Evolutionary conservation across 495 filamentous ascomycete species (phyloP).

Genomic region (Penicillium coprophilum): DNA sequence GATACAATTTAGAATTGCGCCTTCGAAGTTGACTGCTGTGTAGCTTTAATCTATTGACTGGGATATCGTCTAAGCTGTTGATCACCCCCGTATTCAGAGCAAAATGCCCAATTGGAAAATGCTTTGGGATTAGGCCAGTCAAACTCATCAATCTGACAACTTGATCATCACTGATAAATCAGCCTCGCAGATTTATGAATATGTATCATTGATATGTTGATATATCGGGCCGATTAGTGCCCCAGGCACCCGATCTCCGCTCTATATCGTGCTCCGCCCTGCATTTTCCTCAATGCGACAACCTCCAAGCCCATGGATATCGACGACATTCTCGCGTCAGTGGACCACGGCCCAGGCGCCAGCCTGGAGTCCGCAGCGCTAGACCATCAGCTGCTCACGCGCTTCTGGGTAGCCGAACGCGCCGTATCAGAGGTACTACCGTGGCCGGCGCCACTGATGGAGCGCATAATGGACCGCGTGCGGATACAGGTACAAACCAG

Average conservation of each 20-base stretch:
- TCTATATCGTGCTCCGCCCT: constrained; percentile 18
- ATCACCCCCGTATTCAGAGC: not conserved
- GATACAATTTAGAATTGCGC: not conserved
- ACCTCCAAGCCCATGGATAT: constrained; percentile 66
- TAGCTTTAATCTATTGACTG: not conserved
- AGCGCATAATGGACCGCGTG: constrained; percentile 76
- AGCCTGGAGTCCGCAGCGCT: constrained; percentile 58
- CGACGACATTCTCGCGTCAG: constrained; percentile 81
- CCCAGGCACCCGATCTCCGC: constrained; percentile 12
- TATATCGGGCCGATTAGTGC: constrained; percentile 3
- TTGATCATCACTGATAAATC: not conserved
- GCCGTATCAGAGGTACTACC: constrained; percentile 80
- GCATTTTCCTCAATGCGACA: constrained; percentile 10
- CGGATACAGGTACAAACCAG: constrained; percentile 55
- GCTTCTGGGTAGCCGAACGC: constrained; percentile 89
- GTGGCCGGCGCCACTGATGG: constrained; percentile 65
- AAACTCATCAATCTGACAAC: not conserved
- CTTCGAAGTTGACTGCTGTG: not conserved
- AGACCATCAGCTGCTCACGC: constrained; percentile 86
- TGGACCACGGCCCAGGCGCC: constrained; percentile 60
- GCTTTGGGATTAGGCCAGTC: not conserved
- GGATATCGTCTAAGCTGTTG: not conserved
- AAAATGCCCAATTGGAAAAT: not conserved
- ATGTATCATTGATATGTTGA: not conserved
- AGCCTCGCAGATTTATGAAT: not conserved